phyloP scores from a whole-genome alignment of 1,284 basidiomycete species.

The Boletus sp. region DNA sequence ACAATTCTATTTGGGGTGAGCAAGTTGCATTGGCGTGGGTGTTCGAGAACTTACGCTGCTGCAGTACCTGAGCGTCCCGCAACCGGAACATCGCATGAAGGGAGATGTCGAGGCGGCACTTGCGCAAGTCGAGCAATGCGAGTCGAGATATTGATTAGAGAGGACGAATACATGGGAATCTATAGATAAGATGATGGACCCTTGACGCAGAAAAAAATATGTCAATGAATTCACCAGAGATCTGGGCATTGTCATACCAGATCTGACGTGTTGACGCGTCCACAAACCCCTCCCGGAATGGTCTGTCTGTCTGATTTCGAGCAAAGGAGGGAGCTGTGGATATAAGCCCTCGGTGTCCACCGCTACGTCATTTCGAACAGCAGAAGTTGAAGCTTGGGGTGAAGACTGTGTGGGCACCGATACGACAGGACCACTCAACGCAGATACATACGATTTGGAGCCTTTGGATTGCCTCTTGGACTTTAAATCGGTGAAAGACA shows the following conservation, averaged over 20 bases:
- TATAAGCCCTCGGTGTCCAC: constrained; percentile 18
- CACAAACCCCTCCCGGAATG: constrained; percentile 40
- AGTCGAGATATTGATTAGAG: constrained; percentile 57
- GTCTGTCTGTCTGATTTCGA: constrained; percentile 33
- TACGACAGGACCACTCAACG: constrained; percentile 20
- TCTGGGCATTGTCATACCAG: constrained; percentile 34
- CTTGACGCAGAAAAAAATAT: constrained; percentile 35
- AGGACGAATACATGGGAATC: constrained; percentile 64
- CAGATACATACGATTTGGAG: constrained; percentile 32
- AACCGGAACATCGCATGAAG: constrained; percentile 68
- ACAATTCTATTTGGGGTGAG: constrained; percentile 50
- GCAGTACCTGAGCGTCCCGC: constrained; percentile 71
- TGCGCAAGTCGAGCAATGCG: constrained; percentile 70
- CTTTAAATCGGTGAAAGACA: constrained; percentile 36
- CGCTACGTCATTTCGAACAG: background rate
- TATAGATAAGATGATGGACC: constrained; percentile 52
- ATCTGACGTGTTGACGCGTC: constrained; percentile 32
- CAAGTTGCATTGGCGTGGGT: background rate
- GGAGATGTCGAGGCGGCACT: constrained; percentile 33
- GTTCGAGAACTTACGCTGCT: constrained; percentile 44
- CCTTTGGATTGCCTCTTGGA: constrained; percentile 25
- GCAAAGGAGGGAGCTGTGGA: constrained; percentile 24
- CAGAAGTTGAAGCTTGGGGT: constrained; percentile 15
- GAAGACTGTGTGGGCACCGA: constrained; percentile 15
- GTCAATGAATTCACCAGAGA: constrained; percentile 3